Base-by-base conservation (phyloP, 2,329 filamentous ascomycete species). In the Pseudopithomyces maydicus region DNA sequence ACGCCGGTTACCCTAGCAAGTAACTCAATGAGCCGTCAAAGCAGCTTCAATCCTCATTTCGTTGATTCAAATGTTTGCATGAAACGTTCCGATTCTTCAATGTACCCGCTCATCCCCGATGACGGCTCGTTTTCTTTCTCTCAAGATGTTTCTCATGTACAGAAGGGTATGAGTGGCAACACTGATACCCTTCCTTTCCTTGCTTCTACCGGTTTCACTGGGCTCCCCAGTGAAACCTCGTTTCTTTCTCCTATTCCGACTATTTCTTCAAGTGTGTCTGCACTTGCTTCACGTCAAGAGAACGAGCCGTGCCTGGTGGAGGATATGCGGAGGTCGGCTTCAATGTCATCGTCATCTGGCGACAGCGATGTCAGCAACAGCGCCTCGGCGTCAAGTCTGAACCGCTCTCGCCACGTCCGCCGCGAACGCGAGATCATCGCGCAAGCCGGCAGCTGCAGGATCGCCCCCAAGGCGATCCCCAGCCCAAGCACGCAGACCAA, bases 251-350 rank as follows among this genome's bases (percentile, higher is more conserved):
- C 67, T 72, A 14, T 45, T 19, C 52, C 61, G 52, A 60, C 59
- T 50, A 42, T 64, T 58, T 66, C 67, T 64, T 61, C 69, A 73
- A 72, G 70, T 74, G 69, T 63, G 15, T 59, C 63, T 33, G 61
- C 71, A 72, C 67, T 74, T 72, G 69, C 62, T 58, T 68, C 67
- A 65, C 64, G 64, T 49, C 59, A 64, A 56, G 57, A 66, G 55
- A 52, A 67, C 48, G 58, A 66, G 69, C 63, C 68, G 72, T 60
- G 67, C 71, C 70, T 74, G 69, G 74, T 74, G 64, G 72, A 77
- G 69, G 80, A 83, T 70, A 83, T 84, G 81, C 77, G 77, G 69
- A 78, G 77, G 69, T 81, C 80, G 61, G 65, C 77, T 67, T 84
- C 82, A 57, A 57, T 29, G 26, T 29, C 59, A 50, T 69, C 67